Conservation (phyloP, 139 green algal species). For the Chlamydomonas asymmetrica region DNA sequence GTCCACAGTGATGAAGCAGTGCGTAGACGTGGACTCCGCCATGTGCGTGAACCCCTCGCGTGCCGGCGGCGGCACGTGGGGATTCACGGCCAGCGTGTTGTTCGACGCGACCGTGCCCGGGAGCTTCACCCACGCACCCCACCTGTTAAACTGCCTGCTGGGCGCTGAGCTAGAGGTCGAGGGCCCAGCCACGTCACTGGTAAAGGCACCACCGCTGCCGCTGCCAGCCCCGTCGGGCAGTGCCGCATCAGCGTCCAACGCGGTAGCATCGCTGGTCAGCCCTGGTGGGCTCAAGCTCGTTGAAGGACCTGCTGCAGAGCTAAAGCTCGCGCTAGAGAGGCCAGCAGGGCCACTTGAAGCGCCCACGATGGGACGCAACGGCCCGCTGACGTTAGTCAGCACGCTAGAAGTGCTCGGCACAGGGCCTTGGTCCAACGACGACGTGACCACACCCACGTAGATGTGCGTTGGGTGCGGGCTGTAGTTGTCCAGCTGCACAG, state of each 20-base stretch:
- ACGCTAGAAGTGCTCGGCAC: slow-evolving; percentile 37
- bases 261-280: not conserved
- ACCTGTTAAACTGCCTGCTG: slow-evolving; percentile 19
- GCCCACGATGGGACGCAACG: slow-evolving; percentile 27
- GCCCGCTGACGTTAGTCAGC: slow-evolving; percentile 33
- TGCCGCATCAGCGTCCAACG: no score
- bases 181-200: not conserved
- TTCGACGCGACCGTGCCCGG: slow-evolving; percentile 26
- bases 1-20: slow-evolving; percentile 68
- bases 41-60: slow-evolving; percentile 32
- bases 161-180: not conserved
- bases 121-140: slow-evolving; percentile 55
- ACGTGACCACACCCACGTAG: slow-evolving; percentile 51
- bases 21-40: slow-evolving; percentile 45
- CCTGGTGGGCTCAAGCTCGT: not conserved
- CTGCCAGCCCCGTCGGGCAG: not conserved
- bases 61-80: slow-evolving; percentile 31
- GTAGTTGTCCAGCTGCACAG: slow-evolving; percentile 66
- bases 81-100: not conserved
- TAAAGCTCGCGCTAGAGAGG: no score
- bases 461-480: slow-evolving; percentile 47
- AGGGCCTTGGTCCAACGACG: slow-evolving; percentile 7
- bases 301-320: no score
- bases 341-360: no score
- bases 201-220: not conserved